These are phyloP conservation scores for Debaryomyces udenii DNA, from an alignment of 1,139 yeast species.

Conservation along the genomic window DNA sequence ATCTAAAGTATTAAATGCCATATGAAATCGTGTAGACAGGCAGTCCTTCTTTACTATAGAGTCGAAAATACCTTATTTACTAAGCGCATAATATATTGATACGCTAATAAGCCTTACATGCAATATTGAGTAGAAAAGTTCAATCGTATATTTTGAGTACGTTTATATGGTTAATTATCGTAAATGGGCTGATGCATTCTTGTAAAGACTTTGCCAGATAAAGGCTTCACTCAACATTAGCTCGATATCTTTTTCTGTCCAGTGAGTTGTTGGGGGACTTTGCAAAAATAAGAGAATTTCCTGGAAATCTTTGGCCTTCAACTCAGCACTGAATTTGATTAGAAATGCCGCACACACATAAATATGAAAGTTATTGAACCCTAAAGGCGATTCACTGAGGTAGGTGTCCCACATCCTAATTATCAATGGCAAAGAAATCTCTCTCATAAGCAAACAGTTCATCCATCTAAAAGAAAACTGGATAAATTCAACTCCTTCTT, in stretches of 20 bases:
- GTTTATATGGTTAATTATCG: constrained; percentile 23
- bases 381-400: constrained; percentile 82
- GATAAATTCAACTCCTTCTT: constrained; percentile 85
- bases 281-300: constrained; percentile 90
- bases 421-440: constrained; percentile 72
- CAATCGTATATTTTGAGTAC: no score
- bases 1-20: no score
- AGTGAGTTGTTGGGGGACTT: constrained; percentile 78
- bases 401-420: constrained; percentile 99
- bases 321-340: constrained; percentile 78
- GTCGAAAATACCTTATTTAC: no score
- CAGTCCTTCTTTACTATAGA: no score
- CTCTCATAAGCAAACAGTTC: constrained; percentile 97
- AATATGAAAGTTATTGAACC: constrained; percentile 91
- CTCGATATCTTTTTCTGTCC: constrained; percentile 92
- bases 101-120: no score
- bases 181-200: constrained; percentile 84
- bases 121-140: no score
- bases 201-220: constrained; percentile 92
- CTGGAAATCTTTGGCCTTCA: constrained; percentile 90
- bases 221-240: constrained; percentile 91
- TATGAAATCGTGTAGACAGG: no score
- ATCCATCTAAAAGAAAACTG: constrained; percentile 98
- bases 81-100: no score
- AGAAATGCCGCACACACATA: constrained; percentile 98